A percentile compares a stretch with the other conserved stretches of the same genome.
These are phyloP conservation scores for Kwoniella shivajii DNA, from an alignment of 1,284 basidiomycete genomes.

Conservation along the genomic window DNA sequence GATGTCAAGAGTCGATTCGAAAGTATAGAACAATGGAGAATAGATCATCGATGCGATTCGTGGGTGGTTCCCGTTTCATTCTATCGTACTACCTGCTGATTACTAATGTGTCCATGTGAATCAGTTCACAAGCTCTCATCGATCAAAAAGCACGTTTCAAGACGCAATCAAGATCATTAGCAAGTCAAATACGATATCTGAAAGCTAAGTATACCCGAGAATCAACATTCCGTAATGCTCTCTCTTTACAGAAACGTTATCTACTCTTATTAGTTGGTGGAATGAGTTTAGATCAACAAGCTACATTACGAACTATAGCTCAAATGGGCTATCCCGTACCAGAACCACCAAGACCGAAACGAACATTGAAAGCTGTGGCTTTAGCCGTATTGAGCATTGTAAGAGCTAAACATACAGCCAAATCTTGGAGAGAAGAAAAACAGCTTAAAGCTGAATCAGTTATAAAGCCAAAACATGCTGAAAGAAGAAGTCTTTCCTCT, in stretches of 20 bases:
- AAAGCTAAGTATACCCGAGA: conserved; percentile 90
- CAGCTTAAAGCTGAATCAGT: conserved; percentile 22
- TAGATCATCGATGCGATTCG: conserved; percentile 20
- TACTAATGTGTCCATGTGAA: background rate
- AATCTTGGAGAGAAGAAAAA: conserved; percentile 30
- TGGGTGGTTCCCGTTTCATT: conserved; percentile 13
- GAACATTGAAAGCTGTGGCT: conserved; percentile 64
- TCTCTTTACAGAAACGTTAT: conserved; percentile 86
- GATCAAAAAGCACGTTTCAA: conserved; percentile 41
- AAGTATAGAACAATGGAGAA: conserved; percentile 21
- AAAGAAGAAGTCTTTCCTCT: conserved; percentile 22
- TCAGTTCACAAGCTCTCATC: conserved; percentile 14
- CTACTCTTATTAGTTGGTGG: conserved; percentile 53
- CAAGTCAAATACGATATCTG: conserved; percentile 75
- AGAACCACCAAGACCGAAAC: conserved; percentile 50
- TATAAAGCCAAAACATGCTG: conserved; percentile 8
- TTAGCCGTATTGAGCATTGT: conserved; percentile 67
- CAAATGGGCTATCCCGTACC: conserved; percentile 67
- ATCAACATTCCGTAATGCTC: conserved; percentile 72
- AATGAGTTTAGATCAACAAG: conserved; percentile 78
- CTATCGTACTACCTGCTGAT: background rate
- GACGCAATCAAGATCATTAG: conserved; percentile 38
- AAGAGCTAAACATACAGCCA: conserved; percentile 55
- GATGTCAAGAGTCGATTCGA: conserved; percentile 13
- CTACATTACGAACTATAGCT: conserved; percentile 75